A percentile compares a stretch with the other conserved stretches of the same genome.
These are phyloP conservation scores for Phytophthora multivora DNA, from an alignment of 352 stramenopile genomes.

Conservation along the genomic window DNA sequence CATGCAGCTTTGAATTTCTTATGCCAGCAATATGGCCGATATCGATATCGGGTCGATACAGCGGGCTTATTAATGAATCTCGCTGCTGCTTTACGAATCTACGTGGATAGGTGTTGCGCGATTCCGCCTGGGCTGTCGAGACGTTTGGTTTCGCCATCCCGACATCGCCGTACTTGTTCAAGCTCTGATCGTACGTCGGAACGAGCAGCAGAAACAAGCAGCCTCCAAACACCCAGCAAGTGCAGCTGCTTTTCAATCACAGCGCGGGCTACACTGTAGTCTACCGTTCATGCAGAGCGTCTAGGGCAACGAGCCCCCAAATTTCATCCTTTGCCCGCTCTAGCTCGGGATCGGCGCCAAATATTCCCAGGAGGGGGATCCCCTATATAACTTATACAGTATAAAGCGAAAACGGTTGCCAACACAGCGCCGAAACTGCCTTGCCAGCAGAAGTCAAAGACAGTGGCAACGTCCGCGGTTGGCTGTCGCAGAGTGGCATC, in stretches of 20 bases:
- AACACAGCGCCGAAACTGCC: constrained; percentile 2
- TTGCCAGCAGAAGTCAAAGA: neutral
- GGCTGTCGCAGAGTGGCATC: constrained; percentile 4
- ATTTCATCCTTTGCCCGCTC: constrained; percentile 9
- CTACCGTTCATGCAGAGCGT: neutral
- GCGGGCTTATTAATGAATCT: constrained; percentile 1
- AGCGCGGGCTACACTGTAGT: no score
- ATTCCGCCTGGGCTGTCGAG: constrained; percentile 8
- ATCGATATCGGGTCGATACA: no score
- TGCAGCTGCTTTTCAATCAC: constrained; percentile 29
- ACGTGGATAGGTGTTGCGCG: constrained; percentile 5
- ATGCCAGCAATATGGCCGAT: neutral
- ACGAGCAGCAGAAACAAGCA: constrained; percentile 32
- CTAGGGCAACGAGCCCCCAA: constrained; percentile 4
- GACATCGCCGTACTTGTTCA: no score
- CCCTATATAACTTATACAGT: no score
- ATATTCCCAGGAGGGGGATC: constrained; percentile 8
- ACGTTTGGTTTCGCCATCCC: no score
- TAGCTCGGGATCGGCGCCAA: constrained; percentile 23
- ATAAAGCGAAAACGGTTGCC: neutral
- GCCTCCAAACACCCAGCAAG: constrained; percentile 16
- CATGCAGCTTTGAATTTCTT: neutral
- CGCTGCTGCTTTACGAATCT: constrained; percentile 3
- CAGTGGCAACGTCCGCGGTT: neutral
- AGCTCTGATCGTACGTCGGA: constrained; percentile 9